Evolutionary conservation across 2,329 filamentous ascomycete genomes (phyloP), one percentile per base, ranked within the genome.

Genomic region (Fusarium dimerum): DNA sequence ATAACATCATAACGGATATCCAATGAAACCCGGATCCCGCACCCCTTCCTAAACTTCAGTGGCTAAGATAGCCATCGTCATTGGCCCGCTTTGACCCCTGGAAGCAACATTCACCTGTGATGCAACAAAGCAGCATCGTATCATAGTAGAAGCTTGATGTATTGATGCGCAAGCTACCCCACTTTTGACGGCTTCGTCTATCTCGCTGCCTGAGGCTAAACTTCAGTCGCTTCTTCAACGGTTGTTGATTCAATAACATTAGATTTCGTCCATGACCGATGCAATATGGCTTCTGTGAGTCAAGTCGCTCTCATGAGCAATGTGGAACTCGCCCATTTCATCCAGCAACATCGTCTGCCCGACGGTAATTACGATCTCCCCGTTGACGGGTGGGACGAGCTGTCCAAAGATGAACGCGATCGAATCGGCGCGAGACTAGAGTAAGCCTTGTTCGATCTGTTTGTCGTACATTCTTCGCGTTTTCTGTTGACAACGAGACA

Each of bases 301-400:
- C 39, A 58, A n/a, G 16, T 63, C 43, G 42, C 32, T 17, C 36
- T 48, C 16, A 43, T 63, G 36, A 55, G 36, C 49, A 53, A 65
- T 49, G 51, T 42, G 18, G 42, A 63, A 40, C 57, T 63, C 13
- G 30, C 15, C 47, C 36, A 55, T 16, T 59, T 62, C 43, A 60
- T 65, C 32, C 30, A 34, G 41, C 48, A 50, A 26, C 43, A 62
- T 30, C 60, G 55, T 30, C 49, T 17, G 18, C 47, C 48, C 8
- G 18, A 59, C 46, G 60, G 60, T 26, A 16, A 20, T 41, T 56
- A 50, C 30, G 40, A 53, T 5, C 49, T 63, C 26, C 48, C 53
- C 10, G 29, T 62, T 39, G 45, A 55, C 26, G 54, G 45, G 13
- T 61, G 45, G 56, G 43, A 54, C 1, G 48, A 42, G 43, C 47